Evolutionary conservation across 306 rosid genomes (phyloP), one percentile per base, ranked within the genome.

Genomic region (Corylus heterophylla): DNA sequence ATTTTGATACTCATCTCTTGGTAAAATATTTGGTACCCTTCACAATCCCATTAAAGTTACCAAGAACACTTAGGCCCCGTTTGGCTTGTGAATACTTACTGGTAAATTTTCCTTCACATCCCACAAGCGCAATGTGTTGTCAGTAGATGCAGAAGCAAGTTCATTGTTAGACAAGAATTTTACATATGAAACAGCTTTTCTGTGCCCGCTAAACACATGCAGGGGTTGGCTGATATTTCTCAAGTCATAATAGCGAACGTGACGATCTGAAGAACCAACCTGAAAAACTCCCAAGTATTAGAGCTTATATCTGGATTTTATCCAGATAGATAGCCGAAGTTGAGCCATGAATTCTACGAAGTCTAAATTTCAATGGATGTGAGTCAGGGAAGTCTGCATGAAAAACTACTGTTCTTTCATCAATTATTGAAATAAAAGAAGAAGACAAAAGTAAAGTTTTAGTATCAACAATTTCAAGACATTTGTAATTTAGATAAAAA

Each of bases 231-330:
- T 91, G 68, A 71, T 79, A 76, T 93, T 91, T 87, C 99, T 89
- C 79, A 95, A 77, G 83, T 95, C 99, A 83, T 93, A 95, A 85
- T 89, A 95, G 87, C 91, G 98, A 71, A 95, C 90, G 86, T 91
- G 92, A 83, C 91, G 99, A 63, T 95, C 98, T 74, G 98, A 97
- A 25, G 97, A 95, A 48, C 99, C 99, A 85, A 95, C 97, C 99
- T 95, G 89, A 14, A 81, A 29, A 80, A 76, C 8, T 67, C 27
- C 51, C 51, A 39, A 67, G 51, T 67, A 67, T 67, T 42, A 18
- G 29, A 67, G 51, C 5, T 39, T 42, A 10, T 42, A 39, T 8
- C 18, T 42, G 72, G 50, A 39, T 37, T 67, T 67, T 17, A 67
- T 67, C 27, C 27, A 42, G 27, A 42, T 8, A 39, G 72, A 42